Percentiles rank a stretch among this genome's conserved stretches.
These are phyloP conservation scores for Cercospora sesami DNA, from an alignment of 2,329 filamentous ascomycete genomes.

Conservation along the genomic window DNA sequence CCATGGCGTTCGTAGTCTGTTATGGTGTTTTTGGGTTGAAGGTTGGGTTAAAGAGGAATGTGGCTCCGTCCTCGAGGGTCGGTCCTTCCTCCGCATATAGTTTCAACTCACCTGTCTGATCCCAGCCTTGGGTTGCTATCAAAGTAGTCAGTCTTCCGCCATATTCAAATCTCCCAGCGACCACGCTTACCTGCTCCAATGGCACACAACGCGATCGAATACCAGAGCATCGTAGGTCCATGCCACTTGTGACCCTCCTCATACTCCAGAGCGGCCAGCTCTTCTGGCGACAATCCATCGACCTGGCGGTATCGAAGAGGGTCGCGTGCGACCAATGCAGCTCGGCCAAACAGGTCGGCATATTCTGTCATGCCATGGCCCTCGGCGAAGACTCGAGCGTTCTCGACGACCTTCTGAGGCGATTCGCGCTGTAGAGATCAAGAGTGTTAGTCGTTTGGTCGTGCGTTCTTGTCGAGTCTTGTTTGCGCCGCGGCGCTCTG, in stretches of 20 bases:
- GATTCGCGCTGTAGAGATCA: constrained; percentile 36
- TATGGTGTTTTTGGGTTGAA: not conserved
- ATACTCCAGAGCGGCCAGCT: constrained; percentile 60
- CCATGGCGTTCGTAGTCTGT: not conserved
- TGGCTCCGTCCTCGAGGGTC: too few relatives aligned
- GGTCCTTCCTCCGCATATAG: not conserved
- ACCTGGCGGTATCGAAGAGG: constrained; percentile 64
- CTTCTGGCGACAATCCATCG: constrained; percentile 59
- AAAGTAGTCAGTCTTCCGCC: not conserved
- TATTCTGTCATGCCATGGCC: constrained; percentile 41
- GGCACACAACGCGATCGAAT: constrained; percentile 57
- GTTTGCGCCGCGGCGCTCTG: constrained; percentile 3
- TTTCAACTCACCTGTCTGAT: constrained; percentile 35
- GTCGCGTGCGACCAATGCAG: constrained; percentile 70
- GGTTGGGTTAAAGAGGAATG: too few relatives aligned
- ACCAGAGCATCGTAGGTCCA: constrained; percentile 61
- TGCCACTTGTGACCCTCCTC: constrained; percentile 69
- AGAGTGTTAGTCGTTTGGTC: constrained; percentile 16
- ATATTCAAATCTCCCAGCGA: not conserved
- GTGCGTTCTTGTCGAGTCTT: not conserved
- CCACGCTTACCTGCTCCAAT: constrained; percentile 29
- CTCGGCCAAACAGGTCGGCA: constrained; percentile 41
- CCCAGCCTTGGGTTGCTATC: constrained; percentile 37
- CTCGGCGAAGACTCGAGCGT: constrained; percentile 41
- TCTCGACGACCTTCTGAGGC: constrained; percentile 35